Evolutionary conservation across 139 green algal species (phyloP), one percentile per base, ranked within the genome.

Genomic region (Asterochloris erici): DNA sequence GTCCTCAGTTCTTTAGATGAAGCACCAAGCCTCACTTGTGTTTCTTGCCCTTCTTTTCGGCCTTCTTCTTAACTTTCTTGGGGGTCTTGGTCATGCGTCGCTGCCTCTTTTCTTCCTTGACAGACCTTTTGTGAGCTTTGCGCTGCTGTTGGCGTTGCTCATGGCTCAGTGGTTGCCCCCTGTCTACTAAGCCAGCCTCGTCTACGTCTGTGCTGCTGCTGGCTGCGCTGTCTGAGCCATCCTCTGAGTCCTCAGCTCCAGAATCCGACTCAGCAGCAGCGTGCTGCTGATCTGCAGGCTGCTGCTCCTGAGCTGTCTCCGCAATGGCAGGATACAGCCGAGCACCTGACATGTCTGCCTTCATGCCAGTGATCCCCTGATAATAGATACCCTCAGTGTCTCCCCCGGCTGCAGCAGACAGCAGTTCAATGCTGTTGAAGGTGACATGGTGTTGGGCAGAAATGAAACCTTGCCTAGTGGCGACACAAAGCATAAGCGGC

Each of bases 11-110:
- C 4, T 54, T 2, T 54, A n/a, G 38, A 54, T 54, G 38, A 54
- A 2, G 4, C 6, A 6, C 38, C 38, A 54, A 54, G 38, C 60
- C 68, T 23, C 54, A 70, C 61, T 80, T 80, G 12, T 80, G 54
- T 27, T 27, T 63, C 28, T 86, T 86, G 74, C 26, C 27, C 23
- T 77, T 83, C 14, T 89, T 89, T 10, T 87, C 88, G 4, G 90
- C 86, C 21, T 87, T 87, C 88, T 98, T 99, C 84, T 99, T 99
- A 21, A 96, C 85, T 26, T 98, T 90, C 86, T 99, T 99, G 14
- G 94, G 94, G 28, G 95, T 85, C 85, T 99, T 99, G 19, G 63
- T 88, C 83, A 98, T 98, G 9, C 97, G 89, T 81, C 91, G 89
- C 85, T 98, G 96, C 0, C 91, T 82, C 78, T 96, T 96, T 1